A percentile compares a stretch with the other conserved stretches of the same genome.
phyloP scores from a whole-genome alignment of 2,329 filamentous ascomycete species.

The Fusarium brevicatenulatum region DNA sequence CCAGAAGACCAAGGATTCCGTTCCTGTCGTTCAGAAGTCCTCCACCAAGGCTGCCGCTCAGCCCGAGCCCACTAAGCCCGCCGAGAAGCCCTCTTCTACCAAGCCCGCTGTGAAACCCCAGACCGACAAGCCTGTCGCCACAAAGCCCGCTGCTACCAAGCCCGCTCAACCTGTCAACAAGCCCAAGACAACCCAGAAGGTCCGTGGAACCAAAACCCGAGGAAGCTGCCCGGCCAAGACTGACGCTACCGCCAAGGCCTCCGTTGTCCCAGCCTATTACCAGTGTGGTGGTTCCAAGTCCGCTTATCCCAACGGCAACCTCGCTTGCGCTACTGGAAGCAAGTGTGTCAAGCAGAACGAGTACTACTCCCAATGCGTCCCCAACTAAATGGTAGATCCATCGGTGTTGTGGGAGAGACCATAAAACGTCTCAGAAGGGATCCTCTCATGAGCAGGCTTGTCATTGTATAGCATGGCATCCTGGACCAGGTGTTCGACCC shows the following conservation, averaged over 20 bases:
- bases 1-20: conserved; percentile 17
- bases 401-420: background rate
- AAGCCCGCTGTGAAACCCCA: background rate
- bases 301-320: conserved; percentile 35
- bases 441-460: conserved; percentile 13
- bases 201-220: conserved; percentile 22
- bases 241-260: conserved; percentile 20
- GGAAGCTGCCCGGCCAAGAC: conserved; percentile 28
- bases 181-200: conserved; percentile 21
- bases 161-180: conserved; percentile 4
- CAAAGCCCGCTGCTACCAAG: conserved; percentile 14
- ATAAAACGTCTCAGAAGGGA: background rate
- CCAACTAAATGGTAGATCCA: conserved; percentile 35
- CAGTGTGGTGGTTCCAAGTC: conserved; percentile 40
- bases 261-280: conserved; percentile 27
- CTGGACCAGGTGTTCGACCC: conserved; percentile 24
- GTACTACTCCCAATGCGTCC: conserved; percentile 41
- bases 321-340: conserved; percentile 37
- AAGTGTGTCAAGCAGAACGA: conserved; percentile 41
- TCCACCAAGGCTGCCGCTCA: conserved; percentile 13
- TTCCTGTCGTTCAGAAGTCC: conserved; percentile 24
- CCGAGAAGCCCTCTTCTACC: background rate
- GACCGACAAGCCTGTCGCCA: background rate
- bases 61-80: conserved; percentile 10
- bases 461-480: conserved; percentile 21